phyloP scores from a whole-genome alignment of 441 rosid species.

The Adansonia madagascariensis region DNA sequence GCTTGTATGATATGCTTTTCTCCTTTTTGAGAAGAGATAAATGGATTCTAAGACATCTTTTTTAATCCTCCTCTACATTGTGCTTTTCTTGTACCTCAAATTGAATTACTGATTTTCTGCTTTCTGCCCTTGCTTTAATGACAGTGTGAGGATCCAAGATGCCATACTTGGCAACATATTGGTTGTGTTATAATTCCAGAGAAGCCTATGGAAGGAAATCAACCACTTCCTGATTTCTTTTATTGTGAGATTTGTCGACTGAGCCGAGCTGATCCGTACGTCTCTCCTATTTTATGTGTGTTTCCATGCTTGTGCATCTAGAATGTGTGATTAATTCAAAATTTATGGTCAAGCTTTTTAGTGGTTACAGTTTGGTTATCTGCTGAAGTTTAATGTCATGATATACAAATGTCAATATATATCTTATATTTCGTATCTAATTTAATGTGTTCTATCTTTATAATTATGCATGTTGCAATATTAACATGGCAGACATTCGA shows the following conservation, averaged over 20 bases:
- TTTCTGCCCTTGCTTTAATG: slow-evolving; percentile 13
- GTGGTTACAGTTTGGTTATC: background rate
- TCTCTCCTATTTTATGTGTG: slow-evolving; percentile 23
- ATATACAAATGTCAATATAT: background rate
- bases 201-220: slow-evolving; percentile 67
- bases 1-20: background rate
- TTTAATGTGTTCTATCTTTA: background rate
- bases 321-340: slow-evolving; percentile 1
- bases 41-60: background rate
- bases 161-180: slow-evolving; percentile 86
- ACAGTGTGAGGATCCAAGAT: slow-evolving; percentile 88
- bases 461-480: background rate
- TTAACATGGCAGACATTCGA: background rate
- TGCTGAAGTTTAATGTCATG: background rate
- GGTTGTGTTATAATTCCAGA: slow-evolving; percentile 80
- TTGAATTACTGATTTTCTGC: slow-evolving; percentile 22
- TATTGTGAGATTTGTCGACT: slow-evolving; percentile 96
- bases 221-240: slow-evolving; percentile 74
- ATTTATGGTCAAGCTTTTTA: slow-evolving; percentile 18
- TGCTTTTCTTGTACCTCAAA: slow-evolving; percentile 8
- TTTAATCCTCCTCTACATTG: background rate
- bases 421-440: background rate
- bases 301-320: background rate
- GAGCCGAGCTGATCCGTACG: slow-evolving; percentile 95
- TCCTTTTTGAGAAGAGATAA: background rate